These are phyloP conservation scores for Yamadazyma siamensis DNA, from an alignment of 1,139 yeast species.

Conservation along the genomic window DNA sequence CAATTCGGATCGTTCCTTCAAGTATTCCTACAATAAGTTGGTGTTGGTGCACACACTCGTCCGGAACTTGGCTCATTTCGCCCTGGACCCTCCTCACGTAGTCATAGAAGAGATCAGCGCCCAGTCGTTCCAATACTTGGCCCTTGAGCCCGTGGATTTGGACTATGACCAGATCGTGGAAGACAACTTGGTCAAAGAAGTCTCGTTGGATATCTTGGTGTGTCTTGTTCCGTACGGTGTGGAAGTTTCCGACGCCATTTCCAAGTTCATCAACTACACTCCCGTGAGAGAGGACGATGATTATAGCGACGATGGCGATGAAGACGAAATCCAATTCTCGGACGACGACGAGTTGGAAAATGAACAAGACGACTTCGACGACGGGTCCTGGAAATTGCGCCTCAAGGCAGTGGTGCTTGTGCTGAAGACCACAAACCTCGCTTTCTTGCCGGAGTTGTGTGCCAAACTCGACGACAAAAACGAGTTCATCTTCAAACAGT, in stretches of 20 bases:
- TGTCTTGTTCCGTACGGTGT: slow-evolving; percentile 17
- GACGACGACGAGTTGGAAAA: slow-evolving; percentile 39
- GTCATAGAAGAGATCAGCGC: slow-evolving; percentile 5
- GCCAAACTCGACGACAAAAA: slow-evolving; percentile 33
- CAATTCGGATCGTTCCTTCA: slow-evolving; percentile 5
- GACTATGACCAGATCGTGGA: slow-evolving; percentile 38
- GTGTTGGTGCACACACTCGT: slow-evolving; percentile 9
- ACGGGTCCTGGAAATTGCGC: slow-evolving; percentile 71
- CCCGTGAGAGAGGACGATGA: slow-evolving; percentile 47
- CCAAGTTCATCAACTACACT: slow-evolving; percentile 49
- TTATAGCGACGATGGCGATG: slow-evolving; percentile 43
- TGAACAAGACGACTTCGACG: slow-evolving; percentile 31
- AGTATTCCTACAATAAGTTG: slow-evolving; percentile 6
- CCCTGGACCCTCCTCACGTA: slow-evolving; percentile 1
- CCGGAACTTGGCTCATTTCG: slow-evolving; percentile 5
- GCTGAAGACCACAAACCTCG: slow-evolving; percentile 10
- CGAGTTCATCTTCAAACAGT: slow-evolving; percentile 36
- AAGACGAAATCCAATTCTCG: slow-evolving; percentile 35
- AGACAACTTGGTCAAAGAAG: slow-evolving; percentile 41
- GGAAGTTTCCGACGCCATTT: slow-evolving; percentile 13
- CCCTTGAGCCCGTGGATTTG: slow-evolving; percentile 30
- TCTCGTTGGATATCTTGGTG: slow-evolving; percentile 42
- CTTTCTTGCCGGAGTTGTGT: slow-evolving; percentile 8
- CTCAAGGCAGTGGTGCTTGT: slow-evolving; percentile 49
- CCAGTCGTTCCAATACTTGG: slow-evolving; percentile 2